phyloP scores from a whole-genome alignment of 352 stramenopile genomes.

The Phytophthora boehmeriae region DNA sequence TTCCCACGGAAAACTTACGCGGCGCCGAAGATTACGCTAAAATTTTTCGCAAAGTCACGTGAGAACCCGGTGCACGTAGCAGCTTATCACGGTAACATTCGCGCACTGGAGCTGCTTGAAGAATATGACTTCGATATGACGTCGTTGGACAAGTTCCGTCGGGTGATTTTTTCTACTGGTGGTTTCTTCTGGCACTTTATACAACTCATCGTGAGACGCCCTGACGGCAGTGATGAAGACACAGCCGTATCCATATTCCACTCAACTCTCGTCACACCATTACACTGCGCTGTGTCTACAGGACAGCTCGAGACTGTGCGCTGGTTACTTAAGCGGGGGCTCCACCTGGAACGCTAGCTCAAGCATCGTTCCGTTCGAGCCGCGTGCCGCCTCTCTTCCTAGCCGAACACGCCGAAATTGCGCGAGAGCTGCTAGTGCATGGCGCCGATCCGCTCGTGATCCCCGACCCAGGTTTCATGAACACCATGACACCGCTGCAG shows the following conservation, averaged over 20 bases:
- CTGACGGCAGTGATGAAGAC: constrained; percentile 35
- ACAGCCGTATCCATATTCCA: constrained; percentile 71
- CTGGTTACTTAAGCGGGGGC: constrained; percentile 61
- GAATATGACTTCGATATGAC: constrained; percentile 53
- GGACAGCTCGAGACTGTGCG: constrained; percentile 62
- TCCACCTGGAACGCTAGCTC: constrained; percentile 35
- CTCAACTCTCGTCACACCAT: constrained; percentile 64
- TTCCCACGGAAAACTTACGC: constrained; percentile 57
- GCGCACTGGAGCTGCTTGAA: constrained; percentile 49
- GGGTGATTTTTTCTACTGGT: constrained; percentile 57
- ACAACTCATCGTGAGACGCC: constrained; percentile 46
- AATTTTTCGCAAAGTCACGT: constrained; percentile 45
- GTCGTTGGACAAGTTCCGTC: constrained; percentile 56
- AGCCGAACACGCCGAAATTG: constrained; percentile 60
- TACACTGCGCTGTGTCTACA: constrained; percentile 70
- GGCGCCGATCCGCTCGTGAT: constrained; percentile 67
- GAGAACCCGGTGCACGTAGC: constrained; percentile 47
- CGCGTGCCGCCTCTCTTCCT: constrained; percentile 71
- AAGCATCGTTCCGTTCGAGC: constrained; percentile 57
- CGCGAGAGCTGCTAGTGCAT: constrained; percentile 50
- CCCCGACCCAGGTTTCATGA: constrained; percentile 71
- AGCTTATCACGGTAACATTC: constrained; percentile 52
- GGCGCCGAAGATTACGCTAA: constrained; percentile 35
- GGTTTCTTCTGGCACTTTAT: constrained; percentile 57
- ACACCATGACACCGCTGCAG: constrained; percentile 74